Conservation (phyloP, 371 early-diverging fungal genomes). For the Mucor irregularis region DNA sequence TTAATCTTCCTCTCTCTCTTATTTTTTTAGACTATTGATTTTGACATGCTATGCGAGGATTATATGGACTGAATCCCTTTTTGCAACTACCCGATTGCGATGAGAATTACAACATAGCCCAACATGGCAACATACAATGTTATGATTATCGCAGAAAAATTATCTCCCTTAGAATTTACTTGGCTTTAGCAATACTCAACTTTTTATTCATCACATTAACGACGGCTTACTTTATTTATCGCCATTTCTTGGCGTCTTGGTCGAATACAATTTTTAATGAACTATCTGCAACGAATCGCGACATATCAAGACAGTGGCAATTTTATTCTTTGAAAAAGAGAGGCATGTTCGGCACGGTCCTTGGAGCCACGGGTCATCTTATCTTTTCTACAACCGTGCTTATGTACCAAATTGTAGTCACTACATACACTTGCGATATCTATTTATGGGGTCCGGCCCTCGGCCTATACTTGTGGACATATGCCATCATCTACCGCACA, state of each 20-base stretch:
- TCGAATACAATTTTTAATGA: neutral
- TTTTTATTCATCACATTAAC: conserved; percentile 9
- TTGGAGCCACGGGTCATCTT: conserved; percentile 14
- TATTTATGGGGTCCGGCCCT: conserved; percentile 15
- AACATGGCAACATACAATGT: no score
- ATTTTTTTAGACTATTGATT: neutral
- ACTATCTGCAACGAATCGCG: neutral
- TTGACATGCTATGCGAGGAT: neutral
- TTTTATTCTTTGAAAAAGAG: conserved; percentile 16
- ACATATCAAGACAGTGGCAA: conserved; percentile 14
- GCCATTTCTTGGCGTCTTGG: neutral
- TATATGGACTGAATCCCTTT: conserved; percentile 1
- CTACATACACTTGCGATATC: conserved; percentile 9
- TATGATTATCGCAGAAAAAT: conserved; percentile 1
- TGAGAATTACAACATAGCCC: neutral
- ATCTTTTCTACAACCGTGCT: conserved; percentile 3
- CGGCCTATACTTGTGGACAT: conserved; percentile 16
- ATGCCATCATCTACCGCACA: conserved; percentile 16
- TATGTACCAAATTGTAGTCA: conserved; percentile 5
- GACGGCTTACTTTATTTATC: conserved; percentile 6
- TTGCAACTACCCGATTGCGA: conserved; percentile 4
- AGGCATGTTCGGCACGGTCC: conserved; percentile 2
- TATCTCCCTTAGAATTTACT: conserved; percentile 12
- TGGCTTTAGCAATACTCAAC: conserved; percentile 7
- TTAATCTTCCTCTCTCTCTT: neutral